Percentiles rank a stretch among this genome's conserved stretches.
Conservation (phyloP, 495 filamentous ascomycete species). For the Hypoxylon perforatum region DNA sequence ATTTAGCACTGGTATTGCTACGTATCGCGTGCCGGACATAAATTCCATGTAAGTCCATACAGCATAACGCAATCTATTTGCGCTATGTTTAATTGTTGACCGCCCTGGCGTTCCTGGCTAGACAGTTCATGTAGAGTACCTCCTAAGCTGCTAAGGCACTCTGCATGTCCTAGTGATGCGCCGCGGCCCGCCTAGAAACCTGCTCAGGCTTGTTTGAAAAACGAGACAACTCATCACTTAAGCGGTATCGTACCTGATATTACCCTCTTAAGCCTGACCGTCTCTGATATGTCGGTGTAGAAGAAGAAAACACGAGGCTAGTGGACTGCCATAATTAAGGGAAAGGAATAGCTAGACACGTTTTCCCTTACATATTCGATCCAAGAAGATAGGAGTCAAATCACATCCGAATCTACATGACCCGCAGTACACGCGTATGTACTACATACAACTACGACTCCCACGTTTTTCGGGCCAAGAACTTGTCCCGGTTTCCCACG, state of each 20-base stretch:
- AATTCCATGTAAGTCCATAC: slow-evolving; percentile 6
- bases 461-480: slow-evolving; percentile 1
- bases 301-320: no score
- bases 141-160: no score
- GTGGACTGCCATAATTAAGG: no score
- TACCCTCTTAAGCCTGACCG: not conserved
- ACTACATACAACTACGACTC: not conserved
- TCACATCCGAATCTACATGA: not conserved
- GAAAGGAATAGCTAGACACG: no score
- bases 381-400: no score
- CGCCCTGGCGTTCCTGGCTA: slow-evolving; percentile 29
- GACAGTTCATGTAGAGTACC: not conserved
- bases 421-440: not conserved
- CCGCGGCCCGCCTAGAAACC: slow-evolving; percentile 32
- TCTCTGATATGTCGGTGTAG: not conserved
- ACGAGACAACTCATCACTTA: slow-evolving; percentile 22
- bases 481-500: not conserved
- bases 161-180: slow-evolving; percentile 26
- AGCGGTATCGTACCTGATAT: slow-evolving; percentile 3
- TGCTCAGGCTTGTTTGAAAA: slow-evolving; percentile 7
- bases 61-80: not conserved
- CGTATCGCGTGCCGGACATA: not conserved
- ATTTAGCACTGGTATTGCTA: not conserved
- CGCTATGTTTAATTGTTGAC: slow-evolving; percentile 8
- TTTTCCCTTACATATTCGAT: no score